Evolutionary conservation across 1,284 basidiomycete species (phyloP), one percentile per base, ranked within the genome.

Genomic region (Rhodotorula sp.): DNA sequence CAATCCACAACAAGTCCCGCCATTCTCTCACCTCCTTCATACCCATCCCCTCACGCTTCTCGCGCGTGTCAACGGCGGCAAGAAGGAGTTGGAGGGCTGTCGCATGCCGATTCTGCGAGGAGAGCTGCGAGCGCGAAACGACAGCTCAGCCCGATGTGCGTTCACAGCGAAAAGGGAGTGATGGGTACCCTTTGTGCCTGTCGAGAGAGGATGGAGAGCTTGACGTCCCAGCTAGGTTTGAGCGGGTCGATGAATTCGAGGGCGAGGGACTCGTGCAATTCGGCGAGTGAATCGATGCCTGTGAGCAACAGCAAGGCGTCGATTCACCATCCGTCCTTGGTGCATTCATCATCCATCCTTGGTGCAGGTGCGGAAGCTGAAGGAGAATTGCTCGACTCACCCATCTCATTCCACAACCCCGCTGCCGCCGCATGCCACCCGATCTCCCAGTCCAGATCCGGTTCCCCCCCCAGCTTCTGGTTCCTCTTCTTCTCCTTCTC

Each of bases 221-320:
- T 57, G 6, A 62, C 11, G 44, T 64, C 58, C 67, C 67, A 65
- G 18, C n/a, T 13, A 2, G 56, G 57, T 15, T 9, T 2, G 13
- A 18, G 20, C 10, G 46, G 22, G 44, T 65, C 63, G 20, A 44
- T n/a, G 0, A 52, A 30, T 6, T 58, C 50, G 28, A 62, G 55
- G 20, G 67, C 63, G 26, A 69, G 55, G 9, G 30, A 22, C 16
- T 58, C 50, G 18, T 64, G 59, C 54, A 62, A 18, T 2, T 24
- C 11, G 4, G 67, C 55, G n/a, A 69, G 67, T 2, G 37, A 24
- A 7, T 28, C 15, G 15, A 64, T 31, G 18, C 67, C 67, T 69
- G 50, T 7, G 20, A 2, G 10, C 0, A 28, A 4, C 8, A 24
- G 18, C 28, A 30, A 37, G n/a, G n/a, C n/a, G n/a, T n/a, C n/a